Percentiles rank a stretch among this genome's conserved stretches.
Conservation (phyloP, 23 red algal species). For the Pyropia yezoensis region DNA sequence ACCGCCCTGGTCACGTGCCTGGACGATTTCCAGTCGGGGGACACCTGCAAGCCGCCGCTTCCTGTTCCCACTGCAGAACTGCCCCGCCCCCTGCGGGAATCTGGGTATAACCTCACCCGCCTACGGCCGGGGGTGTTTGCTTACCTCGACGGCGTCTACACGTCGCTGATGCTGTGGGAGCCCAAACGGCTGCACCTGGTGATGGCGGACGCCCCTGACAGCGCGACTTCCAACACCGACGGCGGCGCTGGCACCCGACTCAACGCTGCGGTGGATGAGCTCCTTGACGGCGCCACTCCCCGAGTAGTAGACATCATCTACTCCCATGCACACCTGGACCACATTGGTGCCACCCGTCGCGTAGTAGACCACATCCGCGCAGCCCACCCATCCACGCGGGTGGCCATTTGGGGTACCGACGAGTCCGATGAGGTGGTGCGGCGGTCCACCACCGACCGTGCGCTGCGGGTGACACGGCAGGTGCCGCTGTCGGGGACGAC, state of each 20-base stretch:
- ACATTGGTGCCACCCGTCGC: constrained; percentile 12
- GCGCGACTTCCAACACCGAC: background rate
- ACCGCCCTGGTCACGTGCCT: too few species aligned
- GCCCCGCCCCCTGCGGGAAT: too few species aligned
- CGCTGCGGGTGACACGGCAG: constrained; percentile 1
- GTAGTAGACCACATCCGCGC: background rate
- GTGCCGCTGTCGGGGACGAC: background rate
- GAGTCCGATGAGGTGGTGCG: constrained; percentile 3
- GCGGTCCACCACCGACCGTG: background rate
- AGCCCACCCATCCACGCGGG: background rate
- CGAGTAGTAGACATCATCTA: constrained; percentile 10
- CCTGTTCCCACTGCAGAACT: too few species aligned
- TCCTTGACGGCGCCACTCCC: constrained; percentile 9
- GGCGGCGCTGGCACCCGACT: background rate
- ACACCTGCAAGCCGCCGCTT: too few species aligned
- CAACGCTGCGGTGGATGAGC: constrained; percentile 5
- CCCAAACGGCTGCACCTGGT: constrained; percentile 3
- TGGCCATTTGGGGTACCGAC: constrained; percentile 16
- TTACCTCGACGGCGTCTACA: constrained; percentile 22
- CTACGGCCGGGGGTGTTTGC: constrained; percentile 16
- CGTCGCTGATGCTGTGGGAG: constrained; percentile 9
- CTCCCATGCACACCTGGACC: constrained; percentile 35
- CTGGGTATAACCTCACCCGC: background rate
- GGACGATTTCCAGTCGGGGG: too few species aligned
- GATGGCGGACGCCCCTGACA: background rate